Conservation (phyloP, 1,284 basidiomycete genomes). For the Pisolithus thermaeus region DNA sequence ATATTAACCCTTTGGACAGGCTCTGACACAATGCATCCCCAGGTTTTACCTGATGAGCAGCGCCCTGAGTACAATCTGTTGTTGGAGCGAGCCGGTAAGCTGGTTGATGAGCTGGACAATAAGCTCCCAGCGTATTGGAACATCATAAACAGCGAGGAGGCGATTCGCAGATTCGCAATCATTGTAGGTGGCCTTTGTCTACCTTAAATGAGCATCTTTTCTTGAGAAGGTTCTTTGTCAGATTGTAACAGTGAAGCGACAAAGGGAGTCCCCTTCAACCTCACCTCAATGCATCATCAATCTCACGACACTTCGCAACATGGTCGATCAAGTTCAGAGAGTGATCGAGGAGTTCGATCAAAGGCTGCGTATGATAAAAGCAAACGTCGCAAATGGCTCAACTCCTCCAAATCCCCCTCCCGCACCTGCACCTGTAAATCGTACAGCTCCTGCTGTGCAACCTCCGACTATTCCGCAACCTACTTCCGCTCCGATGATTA, state of each 20-base stretch:
- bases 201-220: conserved; percentile 5
- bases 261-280: conserved; percentile 41
- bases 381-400: conserved; percentile 8
- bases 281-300: conserved; percentile 48
- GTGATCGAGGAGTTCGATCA: conserved; percentile 36
- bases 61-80: conserved; percentile 43
- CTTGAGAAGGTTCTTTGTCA: conserved; percentile 22
- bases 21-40: conserved; percentile 18
- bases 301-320: conserved; percentile 38
- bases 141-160: conserved; percentile 40
- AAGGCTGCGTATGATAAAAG: conserved; percentile 21
- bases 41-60: conserved; percentile 44
- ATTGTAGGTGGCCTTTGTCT: conserved; percentile 43
- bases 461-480: conserved; percentile 11
- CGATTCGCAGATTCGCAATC: conserved; percentile 41
- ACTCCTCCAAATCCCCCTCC: conserved; percentile 7
- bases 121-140: conserved; percentile 45
- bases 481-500: neutral
- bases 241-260: conserved; percentile 47
- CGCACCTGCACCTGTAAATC: conserved; percentile 3
- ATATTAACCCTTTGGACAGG: conserved; percentile 12
- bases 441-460: conserved; percentile 6
- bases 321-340: conserved; percentile 41
- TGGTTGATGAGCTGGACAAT: conserved; percentile 40
- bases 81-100: conserved; percentile 43